Evolutionary conservation across 371 early-diverging fungal genomes (phyloP).

Genomic region (Lichtheimia ornata): DNA sequence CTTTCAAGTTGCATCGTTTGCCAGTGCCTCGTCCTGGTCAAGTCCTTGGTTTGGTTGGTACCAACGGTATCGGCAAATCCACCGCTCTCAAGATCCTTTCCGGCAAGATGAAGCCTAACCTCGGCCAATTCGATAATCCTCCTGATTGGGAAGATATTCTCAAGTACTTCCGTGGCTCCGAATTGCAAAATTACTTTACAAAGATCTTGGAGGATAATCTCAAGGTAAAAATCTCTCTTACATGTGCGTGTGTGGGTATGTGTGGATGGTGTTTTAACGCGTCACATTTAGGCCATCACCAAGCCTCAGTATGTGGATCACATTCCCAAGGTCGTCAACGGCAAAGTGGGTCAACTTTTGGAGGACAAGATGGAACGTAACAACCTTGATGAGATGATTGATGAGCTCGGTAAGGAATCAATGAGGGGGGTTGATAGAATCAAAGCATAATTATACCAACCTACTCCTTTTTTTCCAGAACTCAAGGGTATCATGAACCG

Average conservation of each 20-base stretch:
- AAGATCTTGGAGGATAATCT: slow-evolving; percentile 97
- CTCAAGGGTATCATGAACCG: slow-evolving; percentile 88
- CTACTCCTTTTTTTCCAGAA: slow-evolving; percentile 47
- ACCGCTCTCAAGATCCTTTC: slow-evolving; percentile 98
- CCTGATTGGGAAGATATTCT: slow-evolving; percentile 98
- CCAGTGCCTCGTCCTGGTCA: slow-evolving; percentile 98
- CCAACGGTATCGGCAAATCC: slow-evolving; percentile 99
- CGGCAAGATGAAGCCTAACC: slow-evolving; percentile 98
- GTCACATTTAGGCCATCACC: slow-evolving; percentile 66
- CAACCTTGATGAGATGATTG: slow-evolving; percentile 77
- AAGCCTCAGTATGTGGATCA: slow-evolving; percentile 99
- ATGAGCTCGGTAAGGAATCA: slow-evolving; percentile 61
- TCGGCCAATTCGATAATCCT: slow-evolving; percentile 87
- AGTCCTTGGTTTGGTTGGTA: slow-evolving; percentile 98
- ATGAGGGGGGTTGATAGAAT: too few species aligned
- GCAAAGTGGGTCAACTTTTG: slow-evolving; percentile 81
- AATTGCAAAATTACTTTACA: slow-evolving; percentile 99
- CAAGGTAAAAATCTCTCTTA: slow-evolving; percentile 43
- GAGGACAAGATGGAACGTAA: slow-evolving; percentile 74
- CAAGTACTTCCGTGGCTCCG: slow-evolving; percentile 97
- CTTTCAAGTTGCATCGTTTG: slow-evolving; percentile 99
- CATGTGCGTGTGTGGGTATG: too few species aligned
- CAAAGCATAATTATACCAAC: too few species aligned
- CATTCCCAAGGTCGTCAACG: slow-evolving; percentile 88
- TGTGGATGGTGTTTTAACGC: not conserved